A percentile compares a stretch with the other conserved stretches of the same genome.
Conservation (phyloP, 805 yeast species). For the Lachancea thermotolerans region DNA sequence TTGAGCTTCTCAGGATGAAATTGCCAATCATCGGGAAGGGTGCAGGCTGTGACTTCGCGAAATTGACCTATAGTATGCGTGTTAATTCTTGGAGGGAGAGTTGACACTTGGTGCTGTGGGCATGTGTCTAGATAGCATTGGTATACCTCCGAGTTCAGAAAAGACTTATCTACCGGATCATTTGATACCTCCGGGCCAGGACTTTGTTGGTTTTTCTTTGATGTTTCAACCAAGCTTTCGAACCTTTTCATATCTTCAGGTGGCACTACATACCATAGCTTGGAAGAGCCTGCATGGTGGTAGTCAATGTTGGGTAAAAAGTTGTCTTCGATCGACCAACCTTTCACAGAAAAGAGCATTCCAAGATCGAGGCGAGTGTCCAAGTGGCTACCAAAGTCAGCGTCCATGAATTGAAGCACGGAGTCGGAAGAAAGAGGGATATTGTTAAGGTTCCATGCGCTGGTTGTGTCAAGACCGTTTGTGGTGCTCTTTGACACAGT, state of each 20-base stretch:
- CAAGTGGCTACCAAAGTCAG: conserved; percentile 38
- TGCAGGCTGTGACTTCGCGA: conserved; percentile 8
- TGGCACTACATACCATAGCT: conserved; percentile 58
- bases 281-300: conserved; percentile 48
- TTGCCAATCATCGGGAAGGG: conserved; percentile 23
- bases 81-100: conserved; percentile 3
- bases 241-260: conserved; percentile 47
- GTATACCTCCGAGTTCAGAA: conserved; percentile 42
- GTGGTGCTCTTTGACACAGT: conserved; percentile 19
- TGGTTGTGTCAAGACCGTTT: conserved; percentile 4
- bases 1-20: conserved; percentile 44
- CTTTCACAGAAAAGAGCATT: conserved; percentile 46
- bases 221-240: conserved; percentile 34
- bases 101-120: conserved; percentile 1
- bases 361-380: conserved; percentile 44
- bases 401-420: conserved; percentile 38
- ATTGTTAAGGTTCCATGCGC: conserved; percentile 56
- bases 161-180: conserved; percentile 2
- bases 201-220: conserved; percentile 21
- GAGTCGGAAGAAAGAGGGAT: conserved; percentile 45
- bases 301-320: conserved; percentile 48
- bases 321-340: conserved; percentile 59
- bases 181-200: conserved; percentile 27
- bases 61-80: conserved; percentile 4
- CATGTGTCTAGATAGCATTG: conserved; percentile 42